Base-by-base conservation (phyloP, 331 rosid species). In the Pyrus hybrid region DNA sequence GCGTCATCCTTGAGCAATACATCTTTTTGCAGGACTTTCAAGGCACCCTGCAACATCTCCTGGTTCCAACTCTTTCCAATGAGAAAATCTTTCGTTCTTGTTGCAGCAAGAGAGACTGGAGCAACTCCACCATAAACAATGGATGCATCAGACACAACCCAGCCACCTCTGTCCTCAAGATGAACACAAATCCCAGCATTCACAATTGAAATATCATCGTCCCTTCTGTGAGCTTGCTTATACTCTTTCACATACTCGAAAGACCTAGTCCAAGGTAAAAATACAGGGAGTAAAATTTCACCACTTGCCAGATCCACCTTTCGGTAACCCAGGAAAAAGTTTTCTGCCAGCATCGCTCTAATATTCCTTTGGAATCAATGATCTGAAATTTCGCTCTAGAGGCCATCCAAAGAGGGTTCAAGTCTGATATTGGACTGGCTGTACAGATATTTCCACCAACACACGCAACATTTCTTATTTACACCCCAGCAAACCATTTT, bases 331-430 rank as follows among this genome's bases (percentile, higher is more conserved):
- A 87, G 79, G 82, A 94, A 92, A 86, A 94, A 94, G 5, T 87
- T 83, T 49, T 91, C 99, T 13, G 99, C 99, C 65, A 58, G 53
- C 25, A 74, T 82, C 13, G 87, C 87, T 83, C 94, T 87, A 71
- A 86, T 83, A 76, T 80, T 86, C 70, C 93, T 79, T 85, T 86
- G 81, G 80, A 73, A 83, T 92, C 86, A 88, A 90, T 85, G 80
- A 92, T 81, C 77, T 8, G 89, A 80, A 94, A 94, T 75, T 77
- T 71, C 25, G 96, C 96, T 80, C 94, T 76, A 25, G 93, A 61
- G 75, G 93, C 96, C 96, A 94, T 94, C 99, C 99, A 94, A 37
- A 94, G 88, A 61, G 97, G 99, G 85, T 94, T 94, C 81, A 94
- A 82, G 75, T 92, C 99, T 25, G 99, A 94, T 87, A 94, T 94